Percentiles rank a stretch among this genome's conserved stretches.
Conservation (phyloP, 441 rosid species). For the Omphalea diandra region DNA sequence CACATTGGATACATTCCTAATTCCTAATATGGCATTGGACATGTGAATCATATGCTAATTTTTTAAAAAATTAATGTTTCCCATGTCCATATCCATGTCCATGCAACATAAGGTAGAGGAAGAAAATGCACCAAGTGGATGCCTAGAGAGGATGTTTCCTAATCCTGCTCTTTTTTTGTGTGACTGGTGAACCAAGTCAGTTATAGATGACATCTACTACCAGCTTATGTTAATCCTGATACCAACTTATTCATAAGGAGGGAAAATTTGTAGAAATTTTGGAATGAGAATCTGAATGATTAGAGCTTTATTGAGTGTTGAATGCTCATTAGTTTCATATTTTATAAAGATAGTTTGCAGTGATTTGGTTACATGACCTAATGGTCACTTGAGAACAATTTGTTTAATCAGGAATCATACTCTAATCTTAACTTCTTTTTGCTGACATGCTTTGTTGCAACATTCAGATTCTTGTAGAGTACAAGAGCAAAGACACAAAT, state of each 20-base stretch:
- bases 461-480: slow-evolving; percentile 79
- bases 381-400: too few relatives aligned
- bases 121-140: not conserved
- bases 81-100: too few relatives aligned
- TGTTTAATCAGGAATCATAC: not conserved
- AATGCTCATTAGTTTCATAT: not conserved
- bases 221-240: too few relatives aligned
- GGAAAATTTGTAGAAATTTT: not conserved
- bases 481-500: slow-evolving; percentile 76
- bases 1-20: too few relatives aligned
- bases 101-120: not conserved
- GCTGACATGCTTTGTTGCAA: slow-evolving; percentile 20
- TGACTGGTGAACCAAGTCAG: not conserved
- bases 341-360: not conserved
- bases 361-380: not conserved
- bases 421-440: not conserved
- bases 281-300: not conserved
- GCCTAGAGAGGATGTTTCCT: not conserved
- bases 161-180: not conserved
- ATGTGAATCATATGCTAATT: too few relatives aligned
- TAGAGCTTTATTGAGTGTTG: not conserved
- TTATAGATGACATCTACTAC: not conserved
- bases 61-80: too few relatives aligned
- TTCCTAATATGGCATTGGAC: too few relatives aligned
- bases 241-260: not conserved